A percentile compares a stretch with the other conserved stretches of the same genome.
phyloP scores from a whole-genome alignment of 805 yeast genomes.

The Wickerhamomyces sydowiorum region DNA sequence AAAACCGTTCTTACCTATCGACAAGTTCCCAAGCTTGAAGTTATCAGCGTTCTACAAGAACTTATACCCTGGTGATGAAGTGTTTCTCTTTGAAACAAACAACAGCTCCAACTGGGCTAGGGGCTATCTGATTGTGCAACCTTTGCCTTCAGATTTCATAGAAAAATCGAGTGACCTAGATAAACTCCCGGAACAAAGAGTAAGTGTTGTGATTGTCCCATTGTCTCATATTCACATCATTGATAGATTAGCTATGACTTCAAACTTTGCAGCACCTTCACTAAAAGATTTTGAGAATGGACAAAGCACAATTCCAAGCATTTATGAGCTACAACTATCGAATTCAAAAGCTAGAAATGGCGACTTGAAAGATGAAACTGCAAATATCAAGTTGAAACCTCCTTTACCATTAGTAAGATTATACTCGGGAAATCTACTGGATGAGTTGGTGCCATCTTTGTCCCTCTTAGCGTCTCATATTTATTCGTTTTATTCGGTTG shows the following conservation, averaged over 20 bases:
- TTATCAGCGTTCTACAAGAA: slow-evolving; percentile 38
- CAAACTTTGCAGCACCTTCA: slow-evolving; percentile 26
- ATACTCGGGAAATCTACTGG: slow-evolving; percentile 38
- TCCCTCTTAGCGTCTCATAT: slow-evolving; percentile 56
- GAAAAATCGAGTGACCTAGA: slow-evolving; percentile 53
- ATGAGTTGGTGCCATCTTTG: slow-evolving; percentile 54
- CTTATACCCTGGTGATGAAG: slow-evolving; percentile 72
- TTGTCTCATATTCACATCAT: slow-evolving; percentile 43
- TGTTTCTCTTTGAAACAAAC: slow-evolving; percentile 63
- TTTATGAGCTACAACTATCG: slow-evolving; percentile 28
- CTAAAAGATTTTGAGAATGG: slow-evolving; percentile 21
- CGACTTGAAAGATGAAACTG: slow-evolving; percentile 15
- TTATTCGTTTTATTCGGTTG: slow-evolving; percentile 64
- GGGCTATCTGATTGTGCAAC: slow-evolving; percentile 65
- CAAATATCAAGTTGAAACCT: slow-evolving; percentile 36
- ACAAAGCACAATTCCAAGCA: slow-evolving; percentile 25
- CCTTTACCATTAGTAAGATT: slow-evolving; percentile 47
- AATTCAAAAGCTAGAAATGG: slow-evolving; percentile 25
- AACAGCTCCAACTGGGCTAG: slow-evolving; percentile 62
- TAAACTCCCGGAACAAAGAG: slow-evolving; percentile 51
- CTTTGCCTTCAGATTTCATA: slow-evolving; percentile 65
- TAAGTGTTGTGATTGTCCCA: slow-evolving; percentile 58
- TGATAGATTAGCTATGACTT: slow-evolving; percentile 35
- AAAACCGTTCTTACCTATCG: slow-evolving; percentile 41
- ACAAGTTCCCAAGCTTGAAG: slow-evolving; percentile 28